Evolutionary conservation across 2,329 filamentous ascomycete genomes (phyloP).

Genomic region (Colletotrichum melonis): DNA sequence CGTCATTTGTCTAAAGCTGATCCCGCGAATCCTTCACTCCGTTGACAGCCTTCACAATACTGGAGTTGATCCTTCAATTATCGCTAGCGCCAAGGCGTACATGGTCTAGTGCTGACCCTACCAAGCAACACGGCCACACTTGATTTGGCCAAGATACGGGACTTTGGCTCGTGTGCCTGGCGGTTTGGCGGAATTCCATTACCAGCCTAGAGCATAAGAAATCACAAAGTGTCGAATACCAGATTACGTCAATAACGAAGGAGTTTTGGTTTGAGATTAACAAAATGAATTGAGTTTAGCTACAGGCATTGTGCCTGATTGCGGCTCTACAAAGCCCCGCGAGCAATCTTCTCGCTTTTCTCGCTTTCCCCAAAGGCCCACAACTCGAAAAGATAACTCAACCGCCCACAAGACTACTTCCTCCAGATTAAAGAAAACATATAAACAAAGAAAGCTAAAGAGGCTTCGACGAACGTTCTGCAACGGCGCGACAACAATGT

Average conservation of each 20-base stretch:
- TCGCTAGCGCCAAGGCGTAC: neutral
- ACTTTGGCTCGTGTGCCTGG: neutral
- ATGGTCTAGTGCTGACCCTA: neutral
- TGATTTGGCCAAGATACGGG: neutral
- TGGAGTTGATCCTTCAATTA: neutral
- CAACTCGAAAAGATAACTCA: neutral
- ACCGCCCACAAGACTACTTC: neutral
- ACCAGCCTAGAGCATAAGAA: neutral
- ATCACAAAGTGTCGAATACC: neutral
- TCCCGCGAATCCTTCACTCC: neutral
- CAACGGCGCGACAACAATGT: neutral
- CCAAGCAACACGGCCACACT: neutral
- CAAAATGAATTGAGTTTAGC: neutral
- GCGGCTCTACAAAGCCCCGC: neutral
- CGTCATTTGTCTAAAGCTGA: neutral
- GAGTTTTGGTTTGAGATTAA: neutral
- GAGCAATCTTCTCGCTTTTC: neutral
- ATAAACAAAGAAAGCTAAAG: neutral
- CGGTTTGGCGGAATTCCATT: neutral
- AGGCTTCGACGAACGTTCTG: neutral
- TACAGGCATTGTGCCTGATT: neutral
- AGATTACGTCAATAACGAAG: neutral
- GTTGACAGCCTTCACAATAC: neutral
- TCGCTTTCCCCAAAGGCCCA: neutral
- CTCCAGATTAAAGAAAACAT: neutral